Evolutionary conservation across 2,329 filamentous ascomycete species (phyloP).

Genomic region (Trichoderma sp.): DNA sequence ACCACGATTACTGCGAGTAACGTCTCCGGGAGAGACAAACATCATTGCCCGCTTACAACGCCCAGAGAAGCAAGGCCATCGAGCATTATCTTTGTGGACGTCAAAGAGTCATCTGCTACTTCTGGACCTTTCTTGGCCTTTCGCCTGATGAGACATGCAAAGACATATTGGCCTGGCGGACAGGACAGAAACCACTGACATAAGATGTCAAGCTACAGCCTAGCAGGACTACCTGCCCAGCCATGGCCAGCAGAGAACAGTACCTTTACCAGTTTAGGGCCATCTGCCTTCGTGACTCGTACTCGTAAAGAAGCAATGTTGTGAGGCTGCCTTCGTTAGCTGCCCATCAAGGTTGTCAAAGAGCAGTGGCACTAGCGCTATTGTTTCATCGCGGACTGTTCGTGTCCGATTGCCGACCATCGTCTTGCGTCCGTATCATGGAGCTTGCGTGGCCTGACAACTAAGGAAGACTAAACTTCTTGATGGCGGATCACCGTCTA

Average conservation of each 20-base stretch:
- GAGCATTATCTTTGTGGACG: background rate
- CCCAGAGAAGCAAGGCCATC: conserved; percentile 2
- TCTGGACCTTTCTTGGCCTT: background rate
- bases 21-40: background rate
- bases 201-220: conserved; percentile 4
- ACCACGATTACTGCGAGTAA: background rate
- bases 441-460: conserved; percentile 8
- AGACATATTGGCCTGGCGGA: conserved; percentile 7
- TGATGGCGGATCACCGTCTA: background rate
- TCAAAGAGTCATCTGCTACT: background rate
- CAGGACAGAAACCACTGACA: background rate
- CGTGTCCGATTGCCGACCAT: background rate
- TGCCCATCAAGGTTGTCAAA: conserved; percentile 8
- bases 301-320: conserved; percentile 18
- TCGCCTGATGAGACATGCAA: conserved; percentile 13
- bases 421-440: background rate
- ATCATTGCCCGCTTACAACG: conserved; percentile 4
- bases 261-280: conserved; percentile 19
- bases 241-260: background rate
- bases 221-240: background rate
- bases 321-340: conserved; percentile 8
- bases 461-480: background rate
- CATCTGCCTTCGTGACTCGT: conserved; percentile 3
- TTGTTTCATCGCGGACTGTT: conserved; percentile 8
- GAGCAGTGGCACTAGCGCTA: conserved; percentile 1